Percentiles rank a stretch among this genome's conserved stretches.
Evolutionary conservation across 164 flowering plant species (phyloP).

Genomic region (Aristolochia californica): DNA sequence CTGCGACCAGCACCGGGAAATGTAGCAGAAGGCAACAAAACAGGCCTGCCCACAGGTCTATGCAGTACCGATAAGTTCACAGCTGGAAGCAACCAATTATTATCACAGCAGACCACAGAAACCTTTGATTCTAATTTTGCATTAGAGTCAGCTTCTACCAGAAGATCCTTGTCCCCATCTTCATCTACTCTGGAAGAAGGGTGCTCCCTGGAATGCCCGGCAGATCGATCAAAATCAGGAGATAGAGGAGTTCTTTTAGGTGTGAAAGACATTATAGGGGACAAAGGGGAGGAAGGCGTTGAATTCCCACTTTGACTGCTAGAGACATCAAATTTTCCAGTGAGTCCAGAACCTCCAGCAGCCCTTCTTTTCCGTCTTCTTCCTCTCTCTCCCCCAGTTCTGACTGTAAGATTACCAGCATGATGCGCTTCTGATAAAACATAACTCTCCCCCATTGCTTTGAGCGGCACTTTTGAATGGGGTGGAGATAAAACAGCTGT

Average conservation of each 20-base stretch:
- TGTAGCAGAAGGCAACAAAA: constrained; percentile 51
- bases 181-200: constrained; percentile 12
- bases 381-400: constrained; percentile 37
- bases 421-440: constrained; percentile 23
- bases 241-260: constrained; percentile 19
- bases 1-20: constrained; percentile 35
- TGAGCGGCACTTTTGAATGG: constrained; percentile 18
- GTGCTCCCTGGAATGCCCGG: constrained; percentile 19
- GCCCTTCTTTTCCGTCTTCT: constrained; percentile 48
- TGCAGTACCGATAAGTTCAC: constrained; percentile 19
- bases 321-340: constrained; percentile 45
- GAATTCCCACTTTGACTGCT: constrained; percentile 96
- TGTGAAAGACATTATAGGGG: constrained; percentile 40
- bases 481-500: constrained; percentile 11
- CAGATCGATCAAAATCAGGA: constrained; percentile 24
- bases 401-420: constrained; percentile 36
- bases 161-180: constrained; percentile 11
- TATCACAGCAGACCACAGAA: constrained; percentile 9
- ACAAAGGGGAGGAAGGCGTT: constrained; percentile 82
- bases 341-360: constrained; percentile 21
- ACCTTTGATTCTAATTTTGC: constrained; percentile 11
- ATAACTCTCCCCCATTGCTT: constrained; percentile 14
- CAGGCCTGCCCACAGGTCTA: constrained; percentile 24
- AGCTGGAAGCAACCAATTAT: constrained; percentile 9
- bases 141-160: constrained; percentile 8